Evolutionary conservation across 2,329 filamentous ascomycete species (phyloP), one percentile per base, ranked within the genome.

Genomic region (Aspergillus terreus): DNA sequence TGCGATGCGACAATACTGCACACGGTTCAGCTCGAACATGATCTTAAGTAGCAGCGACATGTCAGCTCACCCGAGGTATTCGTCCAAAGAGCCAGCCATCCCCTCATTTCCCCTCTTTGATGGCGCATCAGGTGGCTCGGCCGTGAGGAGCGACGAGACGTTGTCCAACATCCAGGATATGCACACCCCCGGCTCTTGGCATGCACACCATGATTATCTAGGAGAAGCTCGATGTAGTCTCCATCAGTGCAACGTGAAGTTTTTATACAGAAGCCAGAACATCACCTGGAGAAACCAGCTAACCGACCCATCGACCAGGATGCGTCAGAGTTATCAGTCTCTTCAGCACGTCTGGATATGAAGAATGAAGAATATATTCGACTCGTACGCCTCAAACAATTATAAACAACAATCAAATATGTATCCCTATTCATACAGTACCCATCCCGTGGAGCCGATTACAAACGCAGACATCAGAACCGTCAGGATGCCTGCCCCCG

Each of bases 401-500:
- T n/a, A 21, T 48, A 17, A 35, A 43, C 46, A 48, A 15, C 42
- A 50, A 12, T 1, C 36, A 38, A 47, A 21, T 12, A 27, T 12
- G 47, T 47, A 36, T 19, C 30, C 4, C 33, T 57, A 62, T 47
- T 71, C 72, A 50, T 61, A 64, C 17, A 69, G 47, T 30, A 72
- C 61, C 73, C 73, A 76, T 4, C 62, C 57, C 6, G 71, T 58
- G 1, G 70, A 67, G 4, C 67, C 66, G 32, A 71, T 53, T 35
- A 76, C 55, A 9, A 59, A 50, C 12, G 66, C 51, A 43, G 73
- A 51, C 57, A 74, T 55, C 15, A 75, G 27, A 1, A 65, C 63
- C 5, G 75, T 77, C 45, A 77, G 50, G 12, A 77, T 68, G 1
- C 69, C 70, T 0, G 74, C 75, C 4, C 75, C 75, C 2, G 69